Evolutionary conservation across 306 rosid genomes (phyloP).

Genomic region (Neltuma alba): DNA sequence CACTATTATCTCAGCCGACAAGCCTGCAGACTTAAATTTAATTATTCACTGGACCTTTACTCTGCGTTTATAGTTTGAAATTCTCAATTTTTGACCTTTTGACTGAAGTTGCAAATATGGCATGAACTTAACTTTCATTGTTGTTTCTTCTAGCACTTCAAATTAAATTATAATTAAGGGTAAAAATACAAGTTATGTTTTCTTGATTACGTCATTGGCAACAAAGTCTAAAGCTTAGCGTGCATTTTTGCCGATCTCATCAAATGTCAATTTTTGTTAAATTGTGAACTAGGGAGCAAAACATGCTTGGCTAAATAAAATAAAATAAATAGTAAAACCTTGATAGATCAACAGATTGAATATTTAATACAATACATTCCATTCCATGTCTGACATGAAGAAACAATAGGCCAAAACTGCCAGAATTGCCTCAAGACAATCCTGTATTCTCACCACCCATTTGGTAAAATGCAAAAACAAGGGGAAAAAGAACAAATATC

Average conservation of each 20-base stretch:
- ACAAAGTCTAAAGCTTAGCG: background rate
- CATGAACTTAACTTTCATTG: too few relatives aligned
- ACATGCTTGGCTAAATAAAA: constrained; percentile 11
- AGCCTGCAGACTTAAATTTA: too few relatives aligned
- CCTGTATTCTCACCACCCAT: constrained; percentile 50
- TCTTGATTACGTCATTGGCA: background rate
- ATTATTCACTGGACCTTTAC: too few relatives aligned
- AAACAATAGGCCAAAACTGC: constrained; percentile 54
- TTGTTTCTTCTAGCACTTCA: too few relatives aligned
- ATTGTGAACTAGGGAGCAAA: background rate
- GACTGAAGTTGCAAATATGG: too few relatives aligned
- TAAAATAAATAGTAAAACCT: constrained; percentile 16
- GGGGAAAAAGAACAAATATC: constrained; percentile 26
- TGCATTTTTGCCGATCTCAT: background rate
- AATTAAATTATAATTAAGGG: too few relatives aligned
- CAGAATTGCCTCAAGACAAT: constrained; percentile 60
- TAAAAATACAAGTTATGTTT: too few relatives aligned
- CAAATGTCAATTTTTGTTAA: background rate
- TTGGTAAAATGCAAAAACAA: background rate
- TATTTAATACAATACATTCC: constrained; percentile 45
- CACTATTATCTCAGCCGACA: too few relatives aligned
- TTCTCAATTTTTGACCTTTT: too few relatives aligned
- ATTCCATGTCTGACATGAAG: background rate
- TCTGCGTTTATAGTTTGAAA: too few relatives aligned
- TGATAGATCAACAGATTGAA: constrained; percentile 30